phyloP scores from a whole-genome alignment of 2,329 filamentous ascomycete species.

The Scedosporium minutisporum region DNA sequence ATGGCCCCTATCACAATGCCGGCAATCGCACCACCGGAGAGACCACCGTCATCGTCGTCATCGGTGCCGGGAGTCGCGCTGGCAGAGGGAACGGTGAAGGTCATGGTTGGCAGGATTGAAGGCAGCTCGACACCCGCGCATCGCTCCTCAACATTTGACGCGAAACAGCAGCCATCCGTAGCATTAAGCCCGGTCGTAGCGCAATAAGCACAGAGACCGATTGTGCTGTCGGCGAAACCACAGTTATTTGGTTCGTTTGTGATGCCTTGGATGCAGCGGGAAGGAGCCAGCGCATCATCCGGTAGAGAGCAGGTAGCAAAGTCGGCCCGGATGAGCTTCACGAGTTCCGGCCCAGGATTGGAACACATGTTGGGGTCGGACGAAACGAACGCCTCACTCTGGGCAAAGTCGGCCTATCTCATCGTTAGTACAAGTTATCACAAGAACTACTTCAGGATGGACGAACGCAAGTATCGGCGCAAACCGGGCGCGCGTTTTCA shows the following conservation, averaged over 20 bases:
- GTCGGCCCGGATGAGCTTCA: constrained; percentile 76
- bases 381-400: constrained; percentile 78
- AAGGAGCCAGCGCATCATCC: constrained; percentile 63
- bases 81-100: constrained; percentile 39
- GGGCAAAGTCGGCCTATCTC: constrained; percentile 66
- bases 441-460: neutral
- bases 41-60: constrained; percentile 20
- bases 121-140: constrained; percentile 75
- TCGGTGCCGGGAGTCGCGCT: constrained; percentile 19
- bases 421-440: neutral
- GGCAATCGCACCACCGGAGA: constrained; percentile 83
- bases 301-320: constrained; percentile 84
- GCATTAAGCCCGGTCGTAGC: constrained; percentile 74
- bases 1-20: constrained; percentile 81
- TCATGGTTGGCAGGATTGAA: constrained; percentile 59
- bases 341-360: constrained; percentile 53
- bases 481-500: constrained; percentile 63
- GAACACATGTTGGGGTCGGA: constrained; percentile 66
- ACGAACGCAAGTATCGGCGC: constrained; percentile 69
- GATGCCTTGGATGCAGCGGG: constrained; percentile 63
- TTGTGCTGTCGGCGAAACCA: constrained; percentile 62
- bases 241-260: constrained; percentile 81
- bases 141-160: constrained; percentile 60
- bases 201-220: constrained; percentile 83
- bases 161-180: constrained; percentile 91